Conservation (phyloP, 768 basidiomycete species). For the Peribolospora kevripleyi region DNA sequence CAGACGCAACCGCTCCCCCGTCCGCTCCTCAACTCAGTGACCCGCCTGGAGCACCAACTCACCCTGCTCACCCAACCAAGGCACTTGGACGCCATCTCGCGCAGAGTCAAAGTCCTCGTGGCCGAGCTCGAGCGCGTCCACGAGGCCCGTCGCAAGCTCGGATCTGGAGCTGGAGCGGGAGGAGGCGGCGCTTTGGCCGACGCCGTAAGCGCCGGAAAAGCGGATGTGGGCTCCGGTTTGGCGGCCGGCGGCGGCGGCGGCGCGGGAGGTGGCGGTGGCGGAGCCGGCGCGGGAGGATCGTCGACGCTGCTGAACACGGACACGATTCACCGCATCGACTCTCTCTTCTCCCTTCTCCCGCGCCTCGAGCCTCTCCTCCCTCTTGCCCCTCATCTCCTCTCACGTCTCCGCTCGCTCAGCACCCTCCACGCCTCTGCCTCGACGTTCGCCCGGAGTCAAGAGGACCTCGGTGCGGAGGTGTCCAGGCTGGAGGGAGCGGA, state of each 20-base stretch:
- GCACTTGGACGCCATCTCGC: slow-evolving; percentile 82
- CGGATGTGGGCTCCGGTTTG: too few relatives aligned
- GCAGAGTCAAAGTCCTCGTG: slow-evolving; percentile 71
- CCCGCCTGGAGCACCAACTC: slow-evolving; percentile 60
- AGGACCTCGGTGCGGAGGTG: slow-evolving; percentile 15
- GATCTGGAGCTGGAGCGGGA: background rate
- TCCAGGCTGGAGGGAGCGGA: slow-evolving; percentile 40
- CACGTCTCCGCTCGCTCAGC: slow-evolving; percentile 63
- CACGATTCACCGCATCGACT: slow-evolving; percentile 18
- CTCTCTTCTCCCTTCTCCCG: slow-evolving; percentile 21
- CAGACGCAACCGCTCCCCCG: slow-evolving; percentile 27
- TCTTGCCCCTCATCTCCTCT: slow-evolving; percentile 48
- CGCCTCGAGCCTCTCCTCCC: slow-evolving; percentile 25
- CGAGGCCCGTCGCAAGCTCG: slow-evolving; percentile 22
- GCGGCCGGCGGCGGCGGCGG: background rate
- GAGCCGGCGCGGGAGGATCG: background rate
- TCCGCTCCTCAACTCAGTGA: slow-evolving; percentile 48
- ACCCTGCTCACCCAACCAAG: slow-evolving; percentile 78
- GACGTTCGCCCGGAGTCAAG: slow-evolving; percentile 44
- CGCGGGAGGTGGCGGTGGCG: background rate
- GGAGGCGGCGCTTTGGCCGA: background rate
- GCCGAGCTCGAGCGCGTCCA: slow-evolving; percentile 66
- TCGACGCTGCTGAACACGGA: background rate
- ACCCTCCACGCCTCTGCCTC: slow-evolving; percentile 57
- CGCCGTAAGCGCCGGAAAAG: too few relatives aligned